Base-by-base conservation (phyloP, 2,329 filamentous ascomycete genomes). In the Dothistroma pini region DNA sequence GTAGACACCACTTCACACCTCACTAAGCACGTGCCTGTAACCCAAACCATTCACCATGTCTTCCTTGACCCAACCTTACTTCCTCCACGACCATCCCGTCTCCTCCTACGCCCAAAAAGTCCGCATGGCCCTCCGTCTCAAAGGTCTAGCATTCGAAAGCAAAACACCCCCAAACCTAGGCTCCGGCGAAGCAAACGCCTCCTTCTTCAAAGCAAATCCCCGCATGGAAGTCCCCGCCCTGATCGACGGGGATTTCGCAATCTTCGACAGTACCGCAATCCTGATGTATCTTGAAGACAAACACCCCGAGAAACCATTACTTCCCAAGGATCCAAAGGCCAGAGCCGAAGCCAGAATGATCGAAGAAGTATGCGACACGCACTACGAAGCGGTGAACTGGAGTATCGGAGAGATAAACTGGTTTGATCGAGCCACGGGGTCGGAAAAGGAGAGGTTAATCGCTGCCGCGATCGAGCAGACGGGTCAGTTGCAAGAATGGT, bases 81-180 rank as follows among this genome's bases (percentile, higher is more conserved):
- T 70, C 63, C 66, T 71, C 53, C 65, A 66, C 57, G 64, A 71
- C 59, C 69, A 71, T 50, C 66, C 68, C 16, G 63, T 66, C 25
- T 75, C 74, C 16, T 72, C 71, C n/a, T 76, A 75, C 57, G 72
- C 75, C 19, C 74, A 75, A 60, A 76, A 77, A 70, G 69, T 75
- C 56, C 71, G 75, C 56, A 75, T 77, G 56, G 70, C 70, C 14
- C 68, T 76, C 4, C 64, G 66, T 9, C 68, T 76, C 47, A 77
- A 77, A 64, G 47, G 22, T 55, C 72, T 78, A 22, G 68, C 71
- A 0, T 78, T 77, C 69, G 56, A 61, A 11, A n/a, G 67, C 69
- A 59, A 64, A 67, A 63, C 73, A 59, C 68, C 75, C 68, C 62
- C 71, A 71, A 57, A 74, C 68, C 22, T 77, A 63, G 75, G 70